Percentiles rank a stretch among this genome's conserved stretches.
Conservation (phyloP, 2,329 filamentous ascomycete species). For the Lomentospora prolificans region DNA sequence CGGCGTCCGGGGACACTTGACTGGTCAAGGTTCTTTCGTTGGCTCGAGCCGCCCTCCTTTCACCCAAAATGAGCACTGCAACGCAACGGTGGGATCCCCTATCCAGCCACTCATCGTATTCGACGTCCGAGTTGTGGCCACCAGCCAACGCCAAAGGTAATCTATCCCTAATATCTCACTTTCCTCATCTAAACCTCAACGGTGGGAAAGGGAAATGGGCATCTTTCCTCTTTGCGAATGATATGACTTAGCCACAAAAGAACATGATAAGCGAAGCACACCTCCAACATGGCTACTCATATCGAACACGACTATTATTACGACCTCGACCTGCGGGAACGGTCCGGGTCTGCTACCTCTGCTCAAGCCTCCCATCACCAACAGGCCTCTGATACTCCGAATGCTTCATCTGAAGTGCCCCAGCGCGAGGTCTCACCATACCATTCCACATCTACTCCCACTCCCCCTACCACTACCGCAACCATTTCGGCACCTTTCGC, state of each 20-base stretch:
- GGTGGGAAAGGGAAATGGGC: background rate
- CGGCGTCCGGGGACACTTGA: background rate
- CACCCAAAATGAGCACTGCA: conserved; percentile 5
- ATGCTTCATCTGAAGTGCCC: conserved; percentile 8
- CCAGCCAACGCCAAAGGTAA: background rate
- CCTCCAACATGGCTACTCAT: background rate
- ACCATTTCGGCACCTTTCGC: background rate
- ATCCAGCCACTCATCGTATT: conserved; percentile 7
- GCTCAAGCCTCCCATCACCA: conserved; percentile 3
- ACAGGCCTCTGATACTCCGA: conserved; percentile 6
- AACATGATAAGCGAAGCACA: background rate
- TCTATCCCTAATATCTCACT: conserved; percentile 4
- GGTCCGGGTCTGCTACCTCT: background rate
- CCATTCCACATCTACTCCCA: background rate
- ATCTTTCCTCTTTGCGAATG: background rate
- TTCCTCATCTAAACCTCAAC: background rate
- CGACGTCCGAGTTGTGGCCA: background rate
- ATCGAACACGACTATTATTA: conserved; percentile 2
- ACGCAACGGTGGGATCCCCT: conserved; percentile 8
- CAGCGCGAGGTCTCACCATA: conserved; percentile 2
- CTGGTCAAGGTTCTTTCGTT: background rate
- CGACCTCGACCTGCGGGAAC: background rate
- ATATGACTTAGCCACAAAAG: background rate
- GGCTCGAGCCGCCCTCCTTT: conserved; percentile 4
- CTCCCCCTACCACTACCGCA: background rate